Conservation (phyloP, 179 eudicot species). For the Camellia oleifera region DNA sequence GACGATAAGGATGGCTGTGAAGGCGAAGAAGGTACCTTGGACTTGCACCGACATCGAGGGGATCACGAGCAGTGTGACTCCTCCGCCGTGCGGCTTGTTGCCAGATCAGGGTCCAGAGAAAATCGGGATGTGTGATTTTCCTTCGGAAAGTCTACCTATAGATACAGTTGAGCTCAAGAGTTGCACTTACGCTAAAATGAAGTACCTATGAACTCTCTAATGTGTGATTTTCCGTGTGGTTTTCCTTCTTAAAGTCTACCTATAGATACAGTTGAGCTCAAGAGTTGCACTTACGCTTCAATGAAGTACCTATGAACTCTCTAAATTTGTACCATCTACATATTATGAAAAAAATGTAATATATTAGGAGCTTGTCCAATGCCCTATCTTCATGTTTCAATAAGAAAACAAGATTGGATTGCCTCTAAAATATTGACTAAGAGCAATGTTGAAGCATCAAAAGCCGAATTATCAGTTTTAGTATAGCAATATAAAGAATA, state of each 20-base stretch:
- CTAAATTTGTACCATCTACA: neutral
- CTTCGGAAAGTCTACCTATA: constrained; percentile 51
- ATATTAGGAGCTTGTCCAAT: neutral
- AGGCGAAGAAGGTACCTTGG: constrained; percentile 66
- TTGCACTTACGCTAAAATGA: constrained; percentile 29
- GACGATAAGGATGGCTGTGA: constrained; percentile 42
- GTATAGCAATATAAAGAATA: too few species aligned
- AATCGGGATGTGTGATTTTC: constrained; percentile 43
- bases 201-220: neutral
- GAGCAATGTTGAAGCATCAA: too few species aligned
- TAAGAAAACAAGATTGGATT: too few species aligned
- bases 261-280: constrained; percentile 50
- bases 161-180: constrained; percentile 49
- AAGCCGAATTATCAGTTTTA: too few species aligned
- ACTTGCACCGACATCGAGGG: constrained; percentile 62
- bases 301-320: neutral
- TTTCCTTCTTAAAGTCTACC: constrained; percentile 58
- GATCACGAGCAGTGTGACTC: constrained; percentile 46
- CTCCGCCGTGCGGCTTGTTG: constrained; percentile 55
- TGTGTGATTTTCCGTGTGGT: constrained; percentile 64
- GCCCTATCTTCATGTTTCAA: neutral
- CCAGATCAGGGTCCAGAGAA: constrained; percentile 45
- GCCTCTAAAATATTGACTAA: too few species aligned
- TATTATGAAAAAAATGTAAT: neutral
- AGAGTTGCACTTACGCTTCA: constrained; percentile 37